Evolutionary conservation across 257 asterid species (phyloP).

Genomic region (Verbascum thapsus): DNA sequence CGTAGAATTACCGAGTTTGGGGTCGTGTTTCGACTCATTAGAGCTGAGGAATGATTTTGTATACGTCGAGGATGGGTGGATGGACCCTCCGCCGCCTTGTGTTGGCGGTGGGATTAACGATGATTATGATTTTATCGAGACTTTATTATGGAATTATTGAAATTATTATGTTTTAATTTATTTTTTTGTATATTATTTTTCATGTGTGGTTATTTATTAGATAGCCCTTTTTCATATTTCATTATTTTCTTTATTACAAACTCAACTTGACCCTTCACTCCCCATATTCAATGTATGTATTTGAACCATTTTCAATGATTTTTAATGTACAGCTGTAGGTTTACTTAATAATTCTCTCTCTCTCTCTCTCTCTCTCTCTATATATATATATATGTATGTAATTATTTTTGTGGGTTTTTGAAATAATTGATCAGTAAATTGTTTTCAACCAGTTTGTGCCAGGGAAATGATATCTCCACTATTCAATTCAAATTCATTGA

Average conservation of each 20-base stretch:
- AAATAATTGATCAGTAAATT: no score
- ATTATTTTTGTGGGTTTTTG: no score
- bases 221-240: constrained; percentile 29
- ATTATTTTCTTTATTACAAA: no score
- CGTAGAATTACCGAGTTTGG: constrained; percentile 73
- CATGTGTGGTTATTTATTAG: constrained; percentile 12
- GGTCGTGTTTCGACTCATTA: constrained; percentile 39
- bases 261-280: no score
- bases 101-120: constrained; percentile 30
- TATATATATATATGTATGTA: no score
- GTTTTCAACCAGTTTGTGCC: no score
- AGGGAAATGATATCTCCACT: no score
- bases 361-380: constrained; percentile 21
- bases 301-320: constrained; percentile 26
- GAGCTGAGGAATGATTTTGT: constrained; percentile 52
- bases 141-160: constrained; percentile 63
- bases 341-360: constrained; percentile 13
- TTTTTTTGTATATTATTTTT: neutral
- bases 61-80: constrained; percentile 62
- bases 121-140: constrained; percentile 41
- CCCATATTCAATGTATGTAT: constrained; percentile 1
- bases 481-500: no score
- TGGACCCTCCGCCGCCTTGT: constrained; percentile 51
- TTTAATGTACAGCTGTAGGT: constrained; percentile 35
- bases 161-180: neutral